Base-by-base conservation (phyloP, 306 rosid species). In the Prunus mongolica region DNA sequence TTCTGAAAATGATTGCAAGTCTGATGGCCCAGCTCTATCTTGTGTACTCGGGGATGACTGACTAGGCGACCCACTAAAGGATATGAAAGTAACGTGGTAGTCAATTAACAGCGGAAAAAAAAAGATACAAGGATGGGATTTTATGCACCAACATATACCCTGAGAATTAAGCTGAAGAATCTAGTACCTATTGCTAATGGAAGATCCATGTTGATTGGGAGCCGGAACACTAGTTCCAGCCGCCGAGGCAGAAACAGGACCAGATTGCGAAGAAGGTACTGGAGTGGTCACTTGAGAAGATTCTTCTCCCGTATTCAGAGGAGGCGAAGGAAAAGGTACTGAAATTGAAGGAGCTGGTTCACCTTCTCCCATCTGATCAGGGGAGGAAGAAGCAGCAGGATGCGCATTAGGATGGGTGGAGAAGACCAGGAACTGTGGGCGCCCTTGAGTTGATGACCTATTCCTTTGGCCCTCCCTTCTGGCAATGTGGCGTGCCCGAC, bases 11-110 rank as follows among this genome's bases (percentile, higher is more conserved):
- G 99, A 92, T 79, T 90, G 99, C 8, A 89, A 79, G 54, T 95
- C 98, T 65, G 97, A 95, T 72, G 99, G 97, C 63, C 99, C 99
- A 32, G 93, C 96, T 84, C 93, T 89, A 75, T 92, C 98, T 77
- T 89, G 96, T 83, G 83, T 84, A 70, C 81, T 86, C 30, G 95
- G 88, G 78, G 89, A 84, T 47, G 91, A 81, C 77, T 87, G 97
- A 71, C 80, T 84, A 62, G 93, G 85, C 11, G 91, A 84, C 78
- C 93, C 89, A 80, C 95, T 85, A 76, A 16, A 68, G 64, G 10
- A 75, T 67, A 54, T 81, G 12, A 46, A 74, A 44, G 8, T 57
- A 50, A 64, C 41, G 4, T 65, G 18, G 57, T 50, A 54, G 64
- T 82, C 28, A 76, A 69, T 19, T 32, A 32, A 30, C 46, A 51